Evolutionary conservation across 2,329 filamentous ascomycete species (phyloP).

Genomic region (Chrysoporthe puriensis): DNA sequence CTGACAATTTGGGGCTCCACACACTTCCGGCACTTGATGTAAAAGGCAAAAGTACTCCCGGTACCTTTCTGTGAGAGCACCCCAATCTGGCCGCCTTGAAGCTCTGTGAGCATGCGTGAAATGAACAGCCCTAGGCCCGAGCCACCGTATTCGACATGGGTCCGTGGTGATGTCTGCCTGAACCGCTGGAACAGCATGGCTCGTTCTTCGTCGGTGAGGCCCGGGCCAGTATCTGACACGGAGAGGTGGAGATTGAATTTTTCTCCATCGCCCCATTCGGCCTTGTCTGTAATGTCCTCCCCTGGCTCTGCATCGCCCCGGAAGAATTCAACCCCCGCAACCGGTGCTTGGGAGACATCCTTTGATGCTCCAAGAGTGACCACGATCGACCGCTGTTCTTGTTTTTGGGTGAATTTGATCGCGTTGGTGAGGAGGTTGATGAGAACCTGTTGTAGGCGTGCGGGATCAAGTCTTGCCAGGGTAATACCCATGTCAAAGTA

Average conservation of each 20-base stretch:
- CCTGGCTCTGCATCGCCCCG: constrained; percentile 47
- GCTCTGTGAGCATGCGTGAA: constrained; percentile 72
- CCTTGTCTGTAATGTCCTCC: constrained; percentile 52
- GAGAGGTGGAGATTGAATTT: constrained; percentile 74
- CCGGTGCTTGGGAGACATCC: constrained; percentile 48
- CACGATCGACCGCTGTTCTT: constrained; percentile 61
- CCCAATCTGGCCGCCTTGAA: constrained; percentile 79
- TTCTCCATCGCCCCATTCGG: constrained; percentile 74
- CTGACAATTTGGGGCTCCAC: constrained; percentile 34
- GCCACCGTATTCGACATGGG: constrained; percentile 78
- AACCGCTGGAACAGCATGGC: constrained; percentile 78
- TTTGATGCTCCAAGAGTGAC: constrained; percentile 68
- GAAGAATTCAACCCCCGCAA: constrained; percentile 50
- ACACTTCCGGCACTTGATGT: constrained; percentile 67
- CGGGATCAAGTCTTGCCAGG: constrained; percentile 77
- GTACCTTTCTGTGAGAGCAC: constrained; percentile 68
- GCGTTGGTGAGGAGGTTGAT: constrained; percentile 76
- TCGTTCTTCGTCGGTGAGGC: constrained; percentile 71
- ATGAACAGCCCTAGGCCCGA: constrained; percentile 80
- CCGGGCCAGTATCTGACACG: constrained; percentile 73
- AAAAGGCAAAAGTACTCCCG: constrained; percentile 78
- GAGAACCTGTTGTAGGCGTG: constrained; percentile 72
- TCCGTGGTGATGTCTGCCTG: constrained; percentile 75
- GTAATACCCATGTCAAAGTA: constrained; percentile 67
- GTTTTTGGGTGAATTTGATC: constrained; percentile 67